phyloP scores from a whole-genome alignment of 1,284 basidiomycete species.

The Tilletiaria anomala region DNA sequence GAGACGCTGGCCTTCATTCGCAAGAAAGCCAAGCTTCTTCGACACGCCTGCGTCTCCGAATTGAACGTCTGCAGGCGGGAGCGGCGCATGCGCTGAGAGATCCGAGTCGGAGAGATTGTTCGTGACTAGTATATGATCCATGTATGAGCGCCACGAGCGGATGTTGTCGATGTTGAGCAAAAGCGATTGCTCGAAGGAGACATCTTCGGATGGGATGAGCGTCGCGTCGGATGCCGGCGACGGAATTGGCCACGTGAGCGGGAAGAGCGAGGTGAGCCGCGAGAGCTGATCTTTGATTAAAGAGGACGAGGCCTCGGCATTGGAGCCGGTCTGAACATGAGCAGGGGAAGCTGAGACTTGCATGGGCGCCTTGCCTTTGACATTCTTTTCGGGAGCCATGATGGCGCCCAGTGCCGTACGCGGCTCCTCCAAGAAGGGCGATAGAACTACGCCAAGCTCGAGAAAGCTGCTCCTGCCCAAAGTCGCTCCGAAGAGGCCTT shows the following conservation, averaged over 20 bases:
- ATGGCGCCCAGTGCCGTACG: too few species aligned
- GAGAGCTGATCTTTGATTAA: slow-evolving; percentile 1
- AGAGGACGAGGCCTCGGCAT: not conserved
- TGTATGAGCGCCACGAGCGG: slow-evolving; percentile 78
- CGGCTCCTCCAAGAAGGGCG: too few species aligned
- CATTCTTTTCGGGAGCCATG: too few species aligned
- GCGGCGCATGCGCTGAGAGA: slow-evolving; percentile 33
- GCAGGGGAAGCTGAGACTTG: too few species aligned
- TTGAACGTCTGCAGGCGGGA: slow-evolving; percentile 41
- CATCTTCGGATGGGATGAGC: slow-evolving; percentile 60
- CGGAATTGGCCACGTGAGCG: slow-evolving; percentile 70
- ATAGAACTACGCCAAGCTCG: too few species aligned
- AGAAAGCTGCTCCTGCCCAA: too few species aligned
- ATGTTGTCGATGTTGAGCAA: slow-evolving; percentile 79
- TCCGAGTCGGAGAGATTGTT: slow-evolving; percentile 36
- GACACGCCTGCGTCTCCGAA: slow-evolving; percentile 9
- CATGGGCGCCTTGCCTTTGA: too few species aligned
- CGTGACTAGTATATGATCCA: slow-evolving; percentile 59
- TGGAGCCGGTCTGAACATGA: too few species aligned
- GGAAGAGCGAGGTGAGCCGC: slow-evolving; percentile 45
- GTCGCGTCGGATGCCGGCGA: slow-evolving; percentile 61
- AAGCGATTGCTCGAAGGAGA: slow-evolving; percentile 88
- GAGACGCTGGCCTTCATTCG: slow-evolving; percentile 56
- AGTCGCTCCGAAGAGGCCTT: too few species aligned
- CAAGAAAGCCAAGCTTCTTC: slow-evolving; percentile 45